Evolutionary conservation across 345 rosid species (phyloP).

Genomic region (Firmiana major): DNA sequence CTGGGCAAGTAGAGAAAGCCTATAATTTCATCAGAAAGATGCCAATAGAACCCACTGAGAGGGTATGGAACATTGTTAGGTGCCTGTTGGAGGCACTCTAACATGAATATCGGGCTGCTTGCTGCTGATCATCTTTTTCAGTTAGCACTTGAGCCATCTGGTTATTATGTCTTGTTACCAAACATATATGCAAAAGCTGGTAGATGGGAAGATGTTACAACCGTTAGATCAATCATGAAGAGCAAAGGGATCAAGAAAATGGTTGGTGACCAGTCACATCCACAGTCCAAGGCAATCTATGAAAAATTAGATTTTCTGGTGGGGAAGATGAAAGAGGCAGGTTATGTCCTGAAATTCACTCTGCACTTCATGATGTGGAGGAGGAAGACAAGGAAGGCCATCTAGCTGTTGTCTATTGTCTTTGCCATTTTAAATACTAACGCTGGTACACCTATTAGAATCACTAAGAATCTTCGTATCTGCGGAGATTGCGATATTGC

Average conservation of each 20-base stretch:
- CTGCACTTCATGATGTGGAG: slow-evolving; percentile 78
- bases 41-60: slow-evolving; percentile 59
- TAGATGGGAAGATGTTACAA: slow-evolving; percentile 62
- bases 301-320: slow-evolving; percentile 47
- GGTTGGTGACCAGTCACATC: slow-evolving; percentile 59
- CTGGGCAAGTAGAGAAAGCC: slow-evolving; percentile 63
- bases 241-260: slow-evolving; percentile 53
- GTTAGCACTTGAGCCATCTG: slow-evolving; percentile 59
- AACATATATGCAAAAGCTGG: slow-evolving; percentile 79
- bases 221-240: slow-evolving; percentile 53
- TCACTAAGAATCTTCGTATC: slow-evolving; percentile 74
- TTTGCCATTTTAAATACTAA: slow-evolving; percentile 57
- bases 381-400: slow-evolving; percentile 78
- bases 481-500: slow-evolving; percentile 75
- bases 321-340: slow-evolving; percentile 61
- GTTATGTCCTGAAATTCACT: slow-evolving; percentile 56
- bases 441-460: slow-evolving; percentile 42
- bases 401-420: slow-evolving; percentile 66
- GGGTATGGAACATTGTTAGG: slow-evolving; percentile 70
- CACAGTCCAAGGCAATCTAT: slow-evolving; percentile 42
- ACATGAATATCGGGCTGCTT: slow-evolving; percentile 54
- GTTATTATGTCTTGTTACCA: slow-evolving; percentile 67
- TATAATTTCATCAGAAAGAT: slow-evolving; percentile 43
- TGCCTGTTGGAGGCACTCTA: slow-evolving; percentile 53
- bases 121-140: slow-evolving; percentile 64